Evolutionary conservation across 106 monocot genomes (phyloP), one percentile per base, ranked within the genome.

Genomic region (Phalaenopsis aphrodite): DNA sequence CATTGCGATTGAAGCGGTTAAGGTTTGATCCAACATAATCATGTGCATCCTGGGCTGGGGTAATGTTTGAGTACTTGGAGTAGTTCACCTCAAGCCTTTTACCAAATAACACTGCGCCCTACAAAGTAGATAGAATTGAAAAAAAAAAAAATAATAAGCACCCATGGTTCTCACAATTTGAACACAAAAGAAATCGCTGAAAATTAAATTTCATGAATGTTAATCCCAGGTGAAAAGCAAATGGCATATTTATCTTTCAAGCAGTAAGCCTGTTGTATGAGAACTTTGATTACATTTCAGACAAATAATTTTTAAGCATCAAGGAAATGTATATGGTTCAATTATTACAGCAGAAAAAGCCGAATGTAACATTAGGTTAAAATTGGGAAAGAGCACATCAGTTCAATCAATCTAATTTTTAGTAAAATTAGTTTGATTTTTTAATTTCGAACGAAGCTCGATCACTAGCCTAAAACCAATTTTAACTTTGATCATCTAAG

Each of bases 1-100:
- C 89, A 67, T 95, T 95, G 72, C 85, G 87, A 81, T 88, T 89
- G 85, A 95, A 95, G 56, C 95, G 93, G 75, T 95, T 95, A 2
- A 95, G 89, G 76, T 55, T 93, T 14, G 93, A 95, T 45, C 87
- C 86, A 0, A 78, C 61, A 21, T 91, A 95, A 16, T 95, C 95
- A 43, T 88, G 95, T 0, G 93, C 79, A 77, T 95, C 95, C 5
- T 85, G 89, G 3, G 91, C 83, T 14, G 89, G 81, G 12, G 93
- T 95, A 43, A 95, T 91, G 84, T 88, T 93, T 14, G 88, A 84
- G 76, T 89, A 91, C 81, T 95, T 95, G 24, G 95, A 95, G 80
- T 80, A 95, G 78, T 95, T 95, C 58, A 95, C 93, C 84, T 95
- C 95, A 77, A 95, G 76, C 68, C 79, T 83, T 83, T 87, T 95